These are phyloP conservation scores for Myxozyma kluyveri DNA, from an alignment of 805 yeast genomes.

Conservation along the genomic window DNA sequence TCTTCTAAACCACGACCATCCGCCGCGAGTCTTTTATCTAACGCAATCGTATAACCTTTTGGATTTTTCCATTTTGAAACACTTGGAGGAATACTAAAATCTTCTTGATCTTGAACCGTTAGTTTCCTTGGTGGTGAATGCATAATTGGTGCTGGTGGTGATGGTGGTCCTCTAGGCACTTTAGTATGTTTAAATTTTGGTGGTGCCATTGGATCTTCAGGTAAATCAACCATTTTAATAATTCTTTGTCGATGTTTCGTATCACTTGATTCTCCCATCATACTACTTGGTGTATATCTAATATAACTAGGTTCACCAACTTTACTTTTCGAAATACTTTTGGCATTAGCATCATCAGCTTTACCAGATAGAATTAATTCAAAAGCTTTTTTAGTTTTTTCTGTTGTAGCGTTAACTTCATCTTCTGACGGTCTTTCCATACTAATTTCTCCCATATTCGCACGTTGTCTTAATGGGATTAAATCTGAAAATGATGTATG, in stretches of 20 bases:
- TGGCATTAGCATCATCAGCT: constrained; percentile 41
- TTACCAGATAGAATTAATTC: constrained; percentile 47
- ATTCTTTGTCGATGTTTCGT: constrained; percentile 43
- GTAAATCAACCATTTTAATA: constrained; percentile 63
- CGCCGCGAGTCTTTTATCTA: constrained; percentile 72
- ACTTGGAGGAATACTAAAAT: constrained; percentile 88
- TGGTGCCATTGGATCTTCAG: constrained; percentile 84
- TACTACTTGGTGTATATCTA: constrained; percentile 46
- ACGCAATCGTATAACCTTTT: constrained; percentile 77
- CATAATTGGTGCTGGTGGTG: constrained; percentile 68
- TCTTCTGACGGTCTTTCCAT: constrained; percentile 49
- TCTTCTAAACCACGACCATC: constrained; percentile 43
- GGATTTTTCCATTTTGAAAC: constrained; percentile 95
- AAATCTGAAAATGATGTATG: constrained; percentile 56
- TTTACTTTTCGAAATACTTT: constrained; percentile 34
- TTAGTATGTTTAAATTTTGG: constrained; percentile 70
- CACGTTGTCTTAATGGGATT: constrained; percentile 56
- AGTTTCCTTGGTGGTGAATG: constrained; percentile 51
- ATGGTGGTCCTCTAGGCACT: constrained; percentile 60
- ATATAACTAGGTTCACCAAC: constrained; percentile 45
- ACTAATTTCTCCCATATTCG: constrained; percentile 40
- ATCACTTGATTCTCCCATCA: constrained; percentile 36
- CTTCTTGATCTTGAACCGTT: constrained; percentile 67
- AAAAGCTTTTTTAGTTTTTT: constrained; percentile 57
- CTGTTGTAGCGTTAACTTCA: constrained; percentile 47